Evolutionary conservation across 2,329 filamentous ascomycete genomes (phyloP).

Genomic region (Chaetomium strumarium): DNA sequence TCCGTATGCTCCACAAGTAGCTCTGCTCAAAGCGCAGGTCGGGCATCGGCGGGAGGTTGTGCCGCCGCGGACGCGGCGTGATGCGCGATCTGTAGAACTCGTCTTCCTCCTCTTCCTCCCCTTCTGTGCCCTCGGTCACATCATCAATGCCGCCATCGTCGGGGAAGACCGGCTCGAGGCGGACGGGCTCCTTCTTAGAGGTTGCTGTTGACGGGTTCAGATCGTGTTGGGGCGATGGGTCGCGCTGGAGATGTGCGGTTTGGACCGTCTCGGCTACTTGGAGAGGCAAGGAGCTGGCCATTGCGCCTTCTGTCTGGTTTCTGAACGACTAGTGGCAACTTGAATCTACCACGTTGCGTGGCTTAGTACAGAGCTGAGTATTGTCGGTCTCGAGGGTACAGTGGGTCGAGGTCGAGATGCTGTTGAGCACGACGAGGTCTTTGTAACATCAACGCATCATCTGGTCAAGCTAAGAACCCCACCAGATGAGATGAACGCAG

Average conservation of each 20-base stretch:
- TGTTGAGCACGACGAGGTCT: neutral
- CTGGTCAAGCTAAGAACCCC: neutral
- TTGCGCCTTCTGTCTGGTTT: constrained; percentile 26
- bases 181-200: constrained; percentile 58
- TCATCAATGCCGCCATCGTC: constrained; percentile 57
- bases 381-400: too few relatives aligned
- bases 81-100: constrained; percentile 4
- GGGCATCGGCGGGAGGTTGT: constrained; percentile 60
- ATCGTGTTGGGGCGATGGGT: constrained; percentile 69
- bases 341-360: neutral
- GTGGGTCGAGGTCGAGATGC: neutral
- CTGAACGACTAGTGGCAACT: too few relatives aligned
- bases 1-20: constrained; percentile 83
- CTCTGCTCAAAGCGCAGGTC: constrained; percentile 97
- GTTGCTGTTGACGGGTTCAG: constrained; percentile 73
- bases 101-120: constrained; percentile 18
- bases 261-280: constrained; percentile 77
- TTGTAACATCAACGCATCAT: neutral
- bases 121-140: constrained; percentile 26
- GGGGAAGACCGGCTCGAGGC: constrained; percentile 38
- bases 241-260: constrained; percentile 66
- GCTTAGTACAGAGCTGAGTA: too few relatives aligned
- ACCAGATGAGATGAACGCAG: too few relatives aligned
- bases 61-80: constrained; percentile 43
- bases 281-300: constrained; percentile 52